A percentile compares a stretch with the other conserved stretches of the same genome.
Conservation (phyloP, 2,329 filamentous ascomycete genomes). For the Phoma herbarum region DNA sequence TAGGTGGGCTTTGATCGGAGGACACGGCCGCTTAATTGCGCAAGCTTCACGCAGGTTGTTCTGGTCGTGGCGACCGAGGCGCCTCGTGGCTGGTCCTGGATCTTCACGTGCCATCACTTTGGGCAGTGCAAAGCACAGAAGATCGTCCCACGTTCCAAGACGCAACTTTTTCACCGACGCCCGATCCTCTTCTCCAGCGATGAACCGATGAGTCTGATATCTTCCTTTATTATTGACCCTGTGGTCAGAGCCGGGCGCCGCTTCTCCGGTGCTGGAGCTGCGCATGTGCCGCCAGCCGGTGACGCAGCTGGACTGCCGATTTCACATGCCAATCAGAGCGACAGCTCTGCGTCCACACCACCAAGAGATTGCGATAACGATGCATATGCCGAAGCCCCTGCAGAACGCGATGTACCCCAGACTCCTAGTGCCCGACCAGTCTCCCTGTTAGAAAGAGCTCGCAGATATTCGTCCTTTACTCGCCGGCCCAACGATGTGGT, state of each 20-base stretch:
- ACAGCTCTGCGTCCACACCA: conserved; percentile 16
- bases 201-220: conserved; percentile 52
- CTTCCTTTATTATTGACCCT: conserved; percentile 53
- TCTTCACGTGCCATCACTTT: conserved; percentile 14
- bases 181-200: conserved; percentile 17
- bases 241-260: conserved; percentile 52
- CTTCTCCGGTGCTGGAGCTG: conserved; percentile 42
- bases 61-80: conserved; percentile 13
- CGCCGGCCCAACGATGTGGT: conserved; percentile 37
- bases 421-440: conserved; percentile 17
- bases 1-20: conserved; percentile 8
- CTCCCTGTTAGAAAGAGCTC: conserved; percentile 28
- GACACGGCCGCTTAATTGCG: not conserved
- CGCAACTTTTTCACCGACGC: conserved; percentile 3
- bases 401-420: conserved; percentile 21
- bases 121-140: conserved; percentile 12
- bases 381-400: conserved; percentile 17
- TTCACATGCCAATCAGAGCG: conserved; percentile 43
- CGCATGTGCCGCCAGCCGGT: conserved; percentile 26
- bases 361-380: conserved; percentile 16
- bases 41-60: conserved; percentile 3
- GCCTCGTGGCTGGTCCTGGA: conserved; percentile 10
- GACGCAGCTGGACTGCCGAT: conserved; percentile 25
- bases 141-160: conserved; percentile 6
- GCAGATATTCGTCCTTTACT: conserved; percentile 34